Conservation (phyloP, 1,284 basidiomycete species). For the Ganoderma meredithae region DNA sequence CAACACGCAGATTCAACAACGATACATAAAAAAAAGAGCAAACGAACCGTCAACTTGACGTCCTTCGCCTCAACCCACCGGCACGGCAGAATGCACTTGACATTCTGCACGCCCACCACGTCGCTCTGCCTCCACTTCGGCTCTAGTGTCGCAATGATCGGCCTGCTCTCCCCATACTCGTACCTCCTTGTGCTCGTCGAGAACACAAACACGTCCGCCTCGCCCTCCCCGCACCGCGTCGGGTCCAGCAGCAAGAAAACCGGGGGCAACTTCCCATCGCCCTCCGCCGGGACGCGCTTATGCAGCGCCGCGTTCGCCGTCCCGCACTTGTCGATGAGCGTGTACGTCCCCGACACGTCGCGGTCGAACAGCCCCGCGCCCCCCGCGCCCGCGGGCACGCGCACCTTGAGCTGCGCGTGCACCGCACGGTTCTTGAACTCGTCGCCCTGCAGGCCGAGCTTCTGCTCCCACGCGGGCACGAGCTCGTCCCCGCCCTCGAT, state of each 20-base stretch:
- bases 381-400: slow-evolving; percentile 53
- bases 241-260: slow-evolving; percentile 90
- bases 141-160: slow-evolving; percentile 76
- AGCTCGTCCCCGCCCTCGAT: slow-evolving; percentile 74
- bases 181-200: slow-evolving; percentile 79
- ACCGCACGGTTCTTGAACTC: slow-evolving; percentile 74
- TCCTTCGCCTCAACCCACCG: slow-evolving; percentile 63
- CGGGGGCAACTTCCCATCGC: slow-evolving; percentile 59
- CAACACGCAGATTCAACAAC: slow-evolving; percentile 6
- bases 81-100: slow-evolving; percentile 66
- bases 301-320: slow-evolving; percentile 91
- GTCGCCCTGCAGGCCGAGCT: slow-evolving; percentile 78
- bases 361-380: slow-evolving; percentile 66
- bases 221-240: slow-evolving; percentile 76
- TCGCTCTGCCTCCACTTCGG: slow-evolving; percentile 80
- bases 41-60: slow-evolving; percentile 60
- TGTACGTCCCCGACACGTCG: slow-evolving; percentile 83
- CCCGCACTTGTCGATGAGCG: slow-evolving; percentile 86
- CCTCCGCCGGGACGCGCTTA: slow-evolving; percentile 56
- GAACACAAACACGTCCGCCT: slow-evolving; percentile 84
- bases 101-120: slow-evolving; percentile 52
- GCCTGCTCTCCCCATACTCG: slow-evolving; percentile 83
- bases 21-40: neutral
- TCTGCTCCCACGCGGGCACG: slow-evolving; percentile 87
- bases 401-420: slow-evolving; percentile 72